A percentile compares a stretch with the other conserved stretches of the same genome.
phyloP scores from a whole-genome alignment of 805 yeast genomes.

The Candida michaelii region DNA sequence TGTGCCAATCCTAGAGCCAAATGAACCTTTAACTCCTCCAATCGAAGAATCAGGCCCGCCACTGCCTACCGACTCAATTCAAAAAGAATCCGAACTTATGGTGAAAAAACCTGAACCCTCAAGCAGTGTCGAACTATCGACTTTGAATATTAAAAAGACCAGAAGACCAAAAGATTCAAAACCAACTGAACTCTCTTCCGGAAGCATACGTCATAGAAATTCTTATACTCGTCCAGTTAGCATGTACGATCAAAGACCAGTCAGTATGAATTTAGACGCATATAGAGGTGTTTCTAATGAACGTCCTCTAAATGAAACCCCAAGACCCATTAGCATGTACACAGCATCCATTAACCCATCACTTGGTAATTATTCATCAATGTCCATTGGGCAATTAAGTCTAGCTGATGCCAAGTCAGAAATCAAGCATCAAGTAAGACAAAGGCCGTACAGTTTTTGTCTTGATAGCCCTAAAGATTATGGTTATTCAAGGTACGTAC shows the following conservation, averaged over 20 bases:
- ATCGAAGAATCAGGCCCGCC: neutral
- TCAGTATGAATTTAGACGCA: slow-evolving; percentile 11
- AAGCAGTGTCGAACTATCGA: neutral
- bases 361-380: slow-evolving; percentile 12
- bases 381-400: slow-evolving; percentile 11
- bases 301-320: slow-evolving; percentile 2
- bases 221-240: slow-evolving; percentile 4
- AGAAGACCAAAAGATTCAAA: neutral
- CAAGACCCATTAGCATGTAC: slow-evolving; percentile 4
- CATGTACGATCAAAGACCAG: slow-evolving; percentile 9
- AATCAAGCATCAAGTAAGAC: slow-evolving; percentile 21
- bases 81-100: neutral
- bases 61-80: slow-evolving; percentile 7
- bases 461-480: slow-evolving; percentile 27
- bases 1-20: neutral
- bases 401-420: slow-evolving; percentile 16
- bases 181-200: neutral
- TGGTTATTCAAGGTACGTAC: slow-evolving; percentile 9
- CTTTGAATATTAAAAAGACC: slow-evolving; percentile 1
- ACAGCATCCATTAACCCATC: neutral
- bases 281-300: slow-evolving; percentile 10
- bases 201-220: slow-evolving; percentile 7
- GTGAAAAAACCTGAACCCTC: neutral
- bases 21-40: neutral
- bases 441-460: slow-evolving; percentile 28